Conservation (phyloP, 2,329 filamentous ascomycete genomes). For the Aureobasidium subglaciale region DNA sequence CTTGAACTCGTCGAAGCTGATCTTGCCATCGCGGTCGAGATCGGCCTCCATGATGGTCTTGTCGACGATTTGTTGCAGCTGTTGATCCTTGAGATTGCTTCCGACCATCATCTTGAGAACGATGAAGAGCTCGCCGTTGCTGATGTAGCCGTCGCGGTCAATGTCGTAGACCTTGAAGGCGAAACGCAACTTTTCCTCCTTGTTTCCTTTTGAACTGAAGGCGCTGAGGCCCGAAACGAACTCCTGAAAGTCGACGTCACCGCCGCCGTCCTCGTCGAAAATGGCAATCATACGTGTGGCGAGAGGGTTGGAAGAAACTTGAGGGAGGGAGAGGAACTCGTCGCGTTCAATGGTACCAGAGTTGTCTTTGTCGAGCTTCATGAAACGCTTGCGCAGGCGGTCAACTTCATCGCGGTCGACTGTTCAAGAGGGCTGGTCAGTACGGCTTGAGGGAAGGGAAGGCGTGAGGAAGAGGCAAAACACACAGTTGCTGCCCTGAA, state of each 20-base stretch:
- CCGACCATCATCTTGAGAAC: conserved; percentile 99
- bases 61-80: conserved; percentile 98
- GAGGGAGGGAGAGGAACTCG: conserved; percentile 92
- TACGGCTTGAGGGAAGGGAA: neutral
- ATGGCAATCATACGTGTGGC: conserved; percentile 99
- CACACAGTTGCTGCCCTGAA: conserved; percentile 92
- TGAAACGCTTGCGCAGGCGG: conserved; percentile 89
- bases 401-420: conserved; percentile 98
- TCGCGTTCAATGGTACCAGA: conserved; percentile 97
- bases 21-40: conserved; percentile 90
- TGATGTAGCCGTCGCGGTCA: conserved; percentile 96
- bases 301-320: conserved; percentile 95
- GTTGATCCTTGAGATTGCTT: conserved; percentile 97
- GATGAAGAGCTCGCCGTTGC: conserved; percentile 97
- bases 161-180: conserved; percentile 99
- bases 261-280: conserved; percentile 96
- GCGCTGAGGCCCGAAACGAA: conserved; percentile 93
- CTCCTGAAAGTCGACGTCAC: conserved; percentile 97
- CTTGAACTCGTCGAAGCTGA: conserved; percentile 97
- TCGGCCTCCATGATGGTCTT: conserved; percentile 99
- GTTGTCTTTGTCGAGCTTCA: conserved; percentile 99
- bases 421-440: conserved; percentile 33
- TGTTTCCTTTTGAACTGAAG: conserved; percentile 97
- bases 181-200: conserved; percentile 95
- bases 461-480: conserved; percentile 20